These are phyloP conservation scores for Leccinellum rugosiceps DNA, from an alignment of 768 basidiomycete genomes.

Conservation along the genomic window DNA sequence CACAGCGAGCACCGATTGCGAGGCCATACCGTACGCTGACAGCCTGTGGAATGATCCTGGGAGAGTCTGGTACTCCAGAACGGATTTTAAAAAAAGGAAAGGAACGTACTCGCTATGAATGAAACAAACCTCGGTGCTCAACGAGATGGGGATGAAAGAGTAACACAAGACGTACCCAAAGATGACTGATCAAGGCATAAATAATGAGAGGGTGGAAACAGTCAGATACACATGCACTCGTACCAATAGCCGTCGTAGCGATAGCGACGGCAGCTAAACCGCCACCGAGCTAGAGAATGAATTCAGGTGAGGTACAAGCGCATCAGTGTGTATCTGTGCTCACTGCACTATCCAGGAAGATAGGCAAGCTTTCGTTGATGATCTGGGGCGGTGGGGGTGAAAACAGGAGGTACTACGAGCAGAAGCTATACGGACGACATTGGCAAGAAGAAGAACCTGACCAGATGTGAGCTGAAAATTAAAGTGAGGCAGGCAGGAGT, in stretches of 20 bases:
- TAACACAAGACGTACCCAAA: constrained; percentile 58
- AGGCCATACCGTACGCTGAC: constrained; percentile 78
- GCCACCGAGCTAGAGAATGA: constrained; percentile 47
- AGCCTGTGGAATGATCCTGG: constrained; percentile 68
- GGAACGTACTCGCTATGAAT: constrained; percentile 36
- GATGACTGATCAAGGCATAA: constrained; percentile 47
- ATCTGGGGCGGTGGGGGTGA: constrained; percentile 43
- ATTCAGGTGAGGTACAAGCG: constrained; percentile 53
- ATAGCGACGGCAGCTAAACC: constrained; percentile 74
- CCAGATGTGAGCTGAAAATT: constrained; percentile 1
- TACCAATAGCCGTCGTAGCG: constrained; percentile 59
- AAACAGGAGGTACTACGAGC: not conserved
- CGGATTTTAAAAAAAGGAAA: not conserved
- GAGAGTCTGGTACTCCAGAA: not conserved
- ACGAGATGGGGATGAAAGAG: not conserved
- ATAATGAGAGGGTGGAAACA: not conserved
- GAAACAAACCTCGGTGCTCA: not conserved
- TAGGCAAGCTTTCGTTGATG: constrained; percentile 79
- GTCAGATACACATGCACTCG: constrained; percentile 17
- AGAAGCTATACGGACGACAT: constrained; percentile 58
- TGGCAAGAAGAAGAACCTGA: constrained; percentile 81
- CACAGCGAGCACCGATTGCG: constrained; percentile 72
- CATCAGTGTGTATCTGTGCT: constrained; percentile 37
- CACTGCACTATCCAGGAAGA: constrained; percentile 74
- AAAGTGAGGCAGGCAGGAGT: not conserved